These are phyloP conservation scores for Tilletia caries DNA, from an alignment of 1,284 basidiomycete genomes.

Conservation along the genomic window DNA sequence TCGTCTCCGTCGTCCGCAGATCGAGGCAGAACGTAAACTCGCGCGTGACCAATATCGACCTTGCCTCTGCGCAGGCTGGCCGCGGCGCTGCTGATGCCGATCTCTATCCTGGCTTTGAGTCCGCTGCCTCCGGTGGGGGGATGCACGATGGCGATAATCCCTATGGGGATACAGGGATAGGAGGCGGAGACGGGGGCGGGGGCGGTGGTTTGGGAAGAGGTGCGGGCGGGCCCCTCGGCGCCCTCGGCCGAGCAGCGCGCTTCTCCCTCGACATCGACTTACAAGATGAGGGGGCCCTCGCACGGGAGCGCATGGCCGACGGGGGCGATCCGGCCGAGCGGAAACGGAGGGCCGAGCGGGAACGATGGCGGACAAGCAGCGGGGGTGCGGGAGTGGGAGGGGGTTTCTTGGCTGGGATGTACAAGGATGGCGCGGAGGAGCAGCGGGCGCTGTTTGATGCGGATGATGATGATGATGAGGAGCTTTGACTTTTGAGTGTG, in stretches of 20 bases:
- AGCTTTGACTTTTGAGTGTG: conserved; percentile 13
- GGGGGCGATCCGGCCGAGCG: conserved; percentile 32
- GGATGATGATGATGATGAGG: conserved; percentile 22
- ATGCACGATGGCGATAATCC: background rate
- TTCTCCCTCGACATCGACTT: conserved; percentile 49
- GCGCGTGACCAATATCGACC: conserved; percentile 43
- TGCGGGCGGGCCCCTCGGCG: background rate
- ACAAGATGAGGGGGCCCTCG: conserved; percentile 47
- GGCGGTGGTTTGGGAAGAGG: conserved; percentile 19
- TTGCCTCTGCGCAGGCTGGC: conserved; percentile 10
- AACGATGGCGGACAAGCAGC: background rate
- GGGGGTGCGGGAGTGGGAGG: background rate
- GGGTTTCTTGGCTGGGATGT: background rate
- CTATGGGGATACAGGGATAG: conserved; percentile 21
- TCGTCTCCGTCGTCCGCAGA: conserved; percentile 47
- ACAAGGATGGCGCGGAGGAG: conserved; percentile 16
- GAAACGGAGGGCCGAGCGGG: conserved; percentile 14
- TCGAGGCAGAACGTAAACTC: conserved; percentile 39
- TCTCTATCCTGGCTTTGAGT: background rate
- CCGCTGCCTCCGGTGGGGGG: background rate
- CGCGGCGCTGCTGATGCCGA: background rate
- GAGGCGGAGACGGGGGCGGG: conserved; percentile 22
- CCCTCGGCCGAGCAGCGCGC: background rate
- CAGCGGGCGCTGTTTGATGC: conserved; percentile 18
- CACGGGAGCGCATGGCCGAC: conserved; percentile 46